Evolutionary conservation across 345 rosid species (phyloP).

Genomic region (Hibiscus syriacus): DNA sequence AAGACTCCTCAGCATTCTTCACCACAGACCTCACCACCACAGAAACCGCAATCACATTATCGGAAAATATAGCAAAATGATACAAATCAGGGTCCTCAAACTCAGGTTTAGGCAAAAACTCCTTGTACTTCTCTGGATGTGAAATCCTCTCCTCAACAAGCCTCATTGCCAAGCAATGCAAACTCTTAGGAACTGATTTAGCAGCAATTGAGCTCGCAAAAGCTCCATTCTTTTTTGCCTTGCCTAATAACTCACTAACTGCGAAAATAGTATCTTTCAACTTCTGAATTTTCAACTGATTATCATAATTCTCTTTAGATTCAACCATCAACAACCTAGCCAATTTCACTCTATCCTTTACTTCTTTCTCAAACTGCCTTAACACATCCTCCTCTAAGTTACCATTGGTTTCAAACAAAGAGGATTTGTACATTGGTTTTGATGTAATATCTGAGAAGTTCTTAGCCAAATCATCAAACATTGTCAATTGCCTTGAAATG

Average conservation of each 20-base stretch:
- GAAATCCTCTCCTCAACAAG: constrained; percentile 80
- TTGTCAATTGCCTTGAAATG: constrained; percentile 59
- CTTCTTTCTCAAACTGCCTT: constrained; percentile 83
- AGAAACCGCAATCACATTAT: constrained; percentile 84
- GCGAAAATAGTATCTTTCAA: constrained; percentile 83
- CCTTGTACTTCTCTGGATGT: constrained; percentile 63
- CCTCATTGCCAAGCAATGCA: constrained; percentile 94
- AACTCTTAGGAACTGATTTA: constrained; percentile 74
- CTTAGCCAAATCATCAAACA: constrained; percentile 64
- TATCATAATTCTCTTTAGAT: constrained; percentile 79
- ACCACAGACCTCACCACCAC: constrained; percentile 85
- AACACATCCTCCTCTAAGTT: constrained; percentile 67
- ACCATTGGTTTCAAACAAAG: constrained; percentile 36
- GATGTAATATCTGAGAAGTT: constrained; percentile 54
- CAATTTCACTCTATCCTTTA: constrained; percentile 70
- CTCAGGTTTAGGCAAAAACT: constrained; percentile 43
- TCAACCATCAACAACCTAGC: constrained; percentile 67
- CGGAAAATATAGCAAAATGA: constrained; percentile 76
- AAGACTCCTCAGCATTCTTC: constrained; percentile 71
- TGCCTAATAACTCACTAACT: constrained; percentile 60
- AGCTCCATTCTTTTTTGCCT: constrained; percentile 88
- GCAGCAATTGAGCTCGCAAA: constrained; percentile 76
- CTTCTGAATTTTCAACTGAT: constrained; percentile 90
- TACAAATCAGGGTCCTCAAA: constrained; percentile 68
- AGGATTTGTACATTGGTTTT: constrained; percentile 42